phyloP scores from a whole-genome alignment of 768 basidiomycete genomes.

The Amyloporia xantha region DNA sequence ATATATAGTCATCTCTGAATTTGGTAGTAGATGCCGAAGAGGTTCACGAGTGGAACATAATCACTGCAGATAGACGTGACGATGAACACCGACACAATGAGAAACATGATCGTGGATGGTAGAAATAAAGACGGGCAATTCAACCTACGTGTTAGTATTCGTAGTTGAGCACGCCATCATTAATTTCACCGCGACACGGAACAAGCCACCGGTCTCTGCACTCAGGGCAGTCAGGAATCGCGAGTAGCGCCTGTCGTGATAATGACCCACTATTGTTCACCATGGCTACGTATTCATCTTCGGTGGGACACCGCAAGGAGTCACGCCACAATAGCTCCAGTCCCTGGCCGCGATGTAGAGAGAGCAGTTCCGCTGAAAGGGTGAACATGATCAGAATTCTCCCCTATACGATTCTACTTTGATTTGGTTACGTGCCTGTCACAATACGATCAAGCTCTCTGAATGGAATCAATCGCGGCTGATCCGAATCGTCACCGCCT shows the following conservation, averaged over 20 bases:
- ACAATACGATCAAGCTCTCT: slow-evolving; percentile 63
- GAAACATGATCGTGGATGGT: neutral
- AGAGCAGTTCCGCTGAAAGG: slow-evolving; percentile 21
- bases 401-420: neutral
- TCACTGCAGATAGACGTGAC: slow-evolving; percentile 41
- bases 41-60: slow-evolving; percentile 88
- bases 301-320: slow-evolving; percentile 82
- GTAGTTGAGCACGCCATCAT: slow-evolving; percentile 88
- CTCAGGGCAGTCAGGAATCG: no score
- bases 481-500: slow-evolving; percentile 9
- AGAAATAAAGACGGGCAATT: neutral
- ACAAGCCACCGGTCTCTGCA: slow-evolving; percentile 96
- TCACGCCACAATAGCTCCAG: slow-evolving; percentile 95
- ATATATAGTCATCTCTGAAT: slow-evolving; percentile 97
- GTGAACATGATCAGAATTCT: neutral
- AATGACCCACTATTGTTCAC: slow-evolving; percentile 92
- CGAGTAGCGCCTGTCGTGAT: no score
- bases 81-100: neutral
- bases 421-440: slow-evolving; percentile 62
- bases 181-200: slow-evolving; percentile 87
- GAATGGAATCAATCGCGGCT: slow-evolving; percentile 23
- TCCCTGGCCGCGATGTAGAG: slow-evolving; percentile 89
- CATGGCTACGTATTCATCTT: slow-evolving; percentile 93
- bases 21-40: slow-evolving; percentile 93
- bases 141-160: slow-evolving; percentile 54